Base-by-base conservation (phyloP, 2,329 filamentous ascomycete species). In the Hypomyces rosellus region DNA sequence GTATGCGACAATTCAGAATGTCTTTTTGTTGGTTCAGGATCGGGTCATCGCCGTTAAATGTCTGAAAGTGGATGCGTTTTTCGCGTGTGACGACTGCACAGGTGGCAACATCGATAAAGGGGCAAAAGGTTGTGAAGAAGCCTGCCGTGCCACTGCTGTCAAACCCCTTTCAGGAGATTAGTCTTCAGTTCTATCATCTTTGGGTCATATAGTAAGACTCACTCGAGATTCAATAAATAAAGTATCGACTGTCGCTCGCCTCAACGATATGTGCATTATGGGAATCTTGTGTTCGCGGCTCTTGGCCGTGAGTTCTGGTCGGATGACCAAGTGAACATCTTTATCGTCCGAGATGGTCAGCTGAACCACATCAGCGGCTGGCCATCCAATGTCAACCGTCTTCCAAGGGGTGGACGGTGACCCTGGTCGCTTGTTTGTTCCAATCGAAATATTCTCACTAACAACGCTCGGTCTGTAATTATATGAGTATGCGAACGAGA, bases 51-150 rank as follows among this genome's bases (percentile, higher is more conserved):
- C 52, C 48, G 3, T 34, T 46, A 11, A 60, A 48, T 11, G 53
- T 50, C 25, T 57, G 53, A 18, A 64, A 53, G 34, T 62, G 56
- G 1, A 65, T 52, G 14, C 54, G 51, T 20, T 63, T 63, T 44
- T 62, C 58, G 1, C 63, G 58, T 1, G 60, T 61, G 13, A 65
- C 57, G 33, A 65, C 51, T 3, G 56, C 57, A 43, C 61, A 61
- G 11, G 54, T 49, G 9, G 46, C 39, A 18, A 54, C 52, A n/a
- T 49, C 43, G 16, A 53, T 56, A 15, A 64, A 59, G 1, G 60
- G 54, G 3, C 57, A 57, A 34, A 65, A 60, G n/a, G 63, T 58
- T 3, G 63, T 65, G 47, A 64, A 65, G 2, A 65, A 56, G 4
- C 57, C 56, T 2, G 56, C 58, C 8, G 56, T 59, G 37, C 48